Conservation (phyloP, 805 yeast genomes). For the Torulaspora franciscae region DNA sequence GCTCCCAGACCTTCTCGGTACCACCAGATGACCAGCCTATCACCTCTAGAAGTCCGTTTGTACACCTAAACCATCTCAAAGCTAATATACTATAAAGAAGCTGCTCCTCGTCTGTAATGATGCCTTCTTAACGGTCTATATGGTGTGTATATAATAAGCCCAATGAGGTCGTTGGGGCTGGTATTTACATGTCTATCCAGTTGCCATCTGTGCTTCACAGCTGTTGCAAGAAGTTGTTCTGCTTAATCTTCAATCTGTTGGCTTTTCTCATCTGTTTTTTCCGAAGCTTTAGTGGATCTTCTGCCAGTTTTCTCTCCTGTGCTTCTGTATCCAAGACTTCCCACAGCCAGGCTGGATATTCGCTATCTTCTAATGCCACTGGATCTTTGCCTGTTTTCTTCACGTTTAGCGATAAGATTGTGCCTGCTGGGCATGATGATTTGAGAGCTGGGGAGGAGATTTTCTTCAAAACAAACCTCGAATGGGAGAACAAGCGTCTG, state of each 20-base stretch:
- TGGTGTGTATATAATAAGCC: not conserved
- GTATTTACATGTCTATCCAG: slow-evolving; percentile 20
- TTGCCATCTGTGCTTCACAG: slow-evolving; percentile 10
- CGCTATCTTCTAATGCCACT: slow-evolving; percentile 78
- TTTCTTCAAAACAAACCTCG: slow-evolving; percentile 3
- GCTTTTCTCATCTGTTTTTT: slow-evolving; percentile 63
- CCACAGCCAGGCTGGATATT: slow-evolving; percentile 97
- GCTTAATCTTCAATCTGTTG: slow-evolving; percentile 67
- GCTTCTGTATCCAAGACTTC: slow-evolving; percentile 62
- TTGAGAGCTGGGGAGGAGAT: slow-evolving; percentile 10
- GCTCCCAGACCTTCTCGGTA: not conserved
- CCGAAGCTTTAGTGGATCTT: slow-evolving; percentile 60
- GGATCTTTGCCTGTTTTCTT: slow-evolving; percentile 81
- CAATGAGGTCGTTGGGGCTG: not conserved
- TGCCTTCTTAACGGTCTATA: not conserved
- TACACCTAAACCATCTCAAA: not conserved
- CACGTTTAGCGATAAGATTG: slow-evolving; percentile 64
- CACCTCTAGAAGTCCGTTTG: not conserved
- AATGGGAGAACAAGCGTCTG: slow-evolving; percentile 9
- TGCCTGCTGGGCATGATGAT: slow-evolving; percentile 66
- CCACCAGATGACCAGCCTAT: not conserved
- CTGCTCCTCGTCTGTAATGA: slow-evolving; percentile 1
- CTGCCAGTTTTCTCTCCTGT: slow-evolving; percentile 52
- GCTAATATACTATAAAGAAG: not conserved
- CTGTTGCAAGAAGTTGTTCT: slow-evolving; percentile 57